phyloP scores from a whole-genome alignment of 2,329 filamentous ascomycete species.

The Calonectria pauciramosa region DNA sequence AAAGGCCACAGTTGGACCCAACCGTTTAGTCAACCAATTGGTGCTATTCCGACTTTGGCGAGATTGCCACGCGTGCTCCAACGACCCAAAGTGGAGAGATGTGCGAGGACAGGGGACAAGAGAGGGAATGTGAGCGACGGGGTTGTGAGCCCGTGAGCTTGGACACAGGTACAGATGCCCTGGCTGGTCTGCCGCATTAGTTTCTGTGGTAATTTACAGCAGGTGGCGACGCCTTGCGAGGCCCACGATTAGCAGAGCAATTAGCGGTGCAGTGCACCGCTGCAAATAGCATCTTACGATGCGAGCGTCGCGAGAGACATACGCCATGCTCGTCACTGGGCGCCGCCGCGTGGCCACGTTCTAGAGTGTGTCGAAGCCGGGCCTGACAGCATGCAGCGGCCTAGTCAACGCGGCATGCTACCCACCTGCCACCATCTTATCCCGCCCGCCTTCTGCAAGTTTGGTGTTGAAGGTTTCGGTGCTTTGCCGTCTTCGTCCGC shows the following conservation, averaged over 20 bases:
- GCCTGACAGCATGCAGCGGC: conserved; percentile 1
- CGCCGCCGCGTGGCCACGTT: neutral
- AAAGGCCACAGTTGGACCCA: neutral
- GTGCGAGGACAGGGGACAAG: neutral
- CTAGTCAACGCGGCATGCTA: neutral
- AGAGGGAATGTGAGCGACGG: neutral
- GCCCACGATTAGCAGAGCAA: conserved; percentile 2
- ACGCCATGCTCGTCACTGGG: neutral
- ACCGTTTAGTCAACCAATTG: conserved; percentile 17
- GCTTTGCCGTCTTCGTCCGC: neutral
- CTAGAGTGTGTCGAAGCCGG: neutral
- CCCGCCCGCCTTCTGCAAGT: conserved; percentile 1
- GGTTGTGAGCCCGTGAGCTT: conserved; percentile 1
- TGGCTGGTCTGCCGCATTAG: neutral
- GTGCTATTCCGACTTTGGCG: conserved; percentile 18
- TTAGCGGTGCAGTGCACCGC: neutral
- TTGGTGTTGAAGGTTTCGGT: conserved; percentile 7
- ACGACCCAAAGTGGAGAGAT: conserved; percentile 1
- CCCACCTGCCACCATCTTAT: neutral
- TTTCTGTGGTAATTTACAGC: neutral
- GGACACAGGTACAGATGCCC: neutral
- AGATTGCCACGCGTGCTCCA: conserved; percentile 26
- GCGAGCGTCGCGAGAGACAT: neutral
- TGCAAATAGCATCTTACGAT: conserved; percentile 6
- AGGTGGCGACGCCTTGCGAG: neutral